A percentile compares a stretch with the other conserved stretches of the same genome.
Conservation (phyloP, 164 flowering plant genomes). For the Kalanchoe fedtschenkoi region DNA sequence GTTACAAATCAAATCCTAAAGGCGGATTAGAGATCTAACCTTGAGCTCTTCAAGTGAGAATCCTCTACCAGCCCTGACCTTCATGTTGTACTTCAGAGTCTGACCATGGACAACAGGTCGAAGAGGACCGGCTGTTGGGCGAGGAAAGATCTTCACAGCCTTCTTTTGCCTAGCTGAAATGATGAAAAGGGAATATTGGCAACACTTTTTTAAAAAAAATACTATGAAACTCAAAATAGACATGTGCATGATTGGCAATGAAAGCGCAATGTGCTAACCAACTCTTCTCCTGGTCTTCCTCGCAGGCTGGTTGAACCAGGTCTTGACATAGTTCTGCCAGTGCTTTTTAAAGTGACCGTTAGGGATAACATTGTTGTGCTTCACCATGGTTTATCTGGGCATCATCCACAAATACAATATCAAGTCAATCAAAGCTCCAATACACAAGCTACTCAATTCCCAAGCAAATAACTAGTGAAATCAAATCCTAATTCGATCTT, state of each 20-base stretch:
- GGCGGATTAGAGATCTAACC: neutral
- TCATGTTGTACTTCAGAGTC: slow-evolving; percentile 45
- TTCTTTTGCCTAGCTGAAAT: slow-evolving; percentile 52
- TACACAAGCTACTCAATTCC: neutral
- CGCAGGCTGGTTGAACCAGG: slow-evolving; percentile 83
- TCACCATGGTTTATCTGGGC: slow-evolving; percentile 25
- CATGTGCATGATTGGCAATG: neutral
- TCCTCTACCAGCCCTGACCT: slow-evolving; percentile 1
- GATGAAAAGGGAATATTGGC: neutral
- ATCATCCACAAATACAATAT: neutral
- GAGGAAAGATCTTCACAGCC: slow-evolving; percentile 51
- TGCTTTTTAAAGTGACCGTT: slow-evolving; percentile 43
- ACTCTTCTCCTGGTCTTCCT: slow-evolving; percentile 55
- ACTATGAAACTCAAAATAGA: neutral
- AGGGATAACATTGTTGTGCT: slow-evolving; percentile 23
- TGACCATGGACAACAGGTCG: slow-evolving; percentile 55
- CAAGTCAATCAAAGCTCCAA: neutral
- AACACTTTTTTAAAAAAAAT: neutral
- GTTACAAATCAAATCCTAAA: neutral
- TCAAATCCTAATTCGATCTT: too few relatives aligned
- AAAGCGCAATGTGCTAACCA: slow-evolving; percentile 22
- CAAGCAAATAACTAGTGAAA: neutral
- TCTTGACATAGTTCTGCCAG: slow-evolving; percentile 77
- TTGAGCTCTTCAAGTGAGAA: slow-evolving; percentile 2
- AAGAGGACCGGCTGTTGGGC: slow-evolving; percentile 49